Evolutionary conservation across 2,329 filamentous ascomycete genomes (phyloP), one percentile per base, ranked within the genome.

Genomic region (Fusarium setosum): DNA sequence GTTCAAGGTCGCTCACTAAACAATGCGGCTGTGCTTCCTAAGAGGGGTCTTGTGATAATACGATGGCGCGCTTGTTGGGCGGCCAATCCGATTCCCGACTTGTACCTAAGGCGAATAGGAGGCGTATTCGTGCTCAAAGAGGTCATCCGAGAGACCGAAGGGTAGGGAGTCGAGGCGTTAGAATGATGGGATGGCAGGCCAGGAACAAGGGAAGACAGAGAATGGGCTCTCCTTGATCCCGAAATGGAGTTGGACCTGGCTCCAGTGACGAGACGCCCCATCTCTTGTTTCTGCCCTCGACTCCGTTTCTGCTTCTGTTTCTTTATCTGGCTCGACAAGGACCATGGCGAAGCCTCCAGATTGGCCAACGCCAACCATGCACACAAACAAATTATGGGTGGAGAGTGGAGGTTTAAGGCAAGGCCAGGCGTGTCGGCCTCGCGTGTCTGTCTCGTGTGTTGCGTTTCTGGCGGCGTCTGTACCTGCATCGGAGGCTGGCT

Each of bases 401-500:
- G 49, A 53, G 32, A 40, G 37, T 51, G 42, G 34, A 60, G 44
- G 47, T 59, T 38, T 42, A 17, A 35, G 21, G n/a, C n/a, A n/a
- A n/a, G n/a, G n/a, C n/a, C n/a, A n/a, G n/a, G 60, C 37, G 54
- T 59, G 34, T 50, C 32, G 26, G 31, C 60, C 54, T 51, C 31
- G 42, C 21, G 29, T 47, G 44, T 4, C 24, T 29, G 17, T 7
- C 41, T 67, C 56, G 38, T 41, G 54, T 55, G 59, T 32, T 53
- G 37, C 52, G 61, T 44, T 48, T 63, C 26, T 55, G 50, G 38
- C 42, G 50, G 53, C 54, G 59, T 55, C 55, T 40, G 69, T 72
- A 69, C 69, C 69, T 72, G 69, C 69, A 65, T 72, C 56, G 49
- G 50, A 66, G 49, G 55, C 47, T 70, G 69, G 69, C 65, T 70